phyloP scores from a whole-genome alignment of 441 rosid genomes.

The Flueggea neowawraea region DNA sequence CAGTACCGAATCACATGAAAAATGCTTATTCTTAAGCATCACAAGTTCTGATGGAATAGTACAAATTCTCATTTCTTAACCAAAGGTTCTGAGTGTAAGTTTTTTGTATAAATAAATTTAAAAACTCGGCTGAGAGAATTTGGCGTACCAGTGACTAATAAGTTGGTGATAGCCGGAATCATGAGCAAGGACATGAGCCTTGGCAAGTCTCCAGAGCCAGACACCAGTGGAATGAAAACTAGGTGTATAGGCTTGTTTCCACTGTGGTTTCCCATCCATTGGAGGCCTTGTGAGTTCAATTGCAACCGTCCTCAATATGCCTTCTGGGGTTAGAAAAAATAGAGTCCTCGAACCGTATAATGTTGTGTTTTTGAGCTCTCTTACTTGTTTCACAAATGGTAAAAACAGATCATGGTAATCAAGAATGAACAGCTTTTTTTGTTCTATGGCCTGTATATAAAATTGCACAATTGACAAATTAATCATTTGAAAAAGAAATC shows the following conservation, averaged over 20 bases:
- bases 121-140: too few relatives aligned
- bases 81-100: background rate
- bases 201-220: slow-evolving; percentile 82
- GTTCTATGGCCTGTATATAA: slow-evolving; percentile 48
- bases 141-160: slow-evolving; percentile 55
- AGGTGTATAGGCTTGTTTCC: slow-evolving; percentile 54
- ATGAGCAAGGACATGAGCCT: slow-evolving; percentile 66
- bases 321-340: slow-evolving; percentile 48
- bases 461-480: too few relatives aligned
- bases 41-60: too few relatives aligned
- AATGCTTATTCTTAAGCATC: too few relatives aligned
- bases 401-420: slow-evolving; percentile 74
- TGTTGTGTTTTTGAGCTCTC: slow-evolving; percentile 38
- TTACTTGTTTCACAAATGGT: slow-evolving; percentile 60
- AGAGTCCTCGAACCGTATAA: slow-evolving; percentile 67
- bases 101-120: too few relatives aligned
- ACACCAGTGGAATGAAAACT: slow-evolving; percentile 34
- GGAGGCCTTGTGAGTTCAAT: slow-evolving; percentile 73
- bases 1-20: too few relatives aligned
- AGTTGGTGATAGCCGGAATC: slow-evolving; percentile 80
- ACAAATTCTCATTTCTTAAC: too few relatives aligned
- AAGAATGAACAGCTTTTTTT: slow-evolving; percentile 54
- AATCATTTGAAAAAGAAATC: background rate
- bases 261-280: slow-evolving; percentile 50
- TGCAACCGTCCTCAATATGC: slow-evolving; percentile 55